Conservation (phyloP, 352 stramenopile species). For the Phytophthora megakarya region DNA sequence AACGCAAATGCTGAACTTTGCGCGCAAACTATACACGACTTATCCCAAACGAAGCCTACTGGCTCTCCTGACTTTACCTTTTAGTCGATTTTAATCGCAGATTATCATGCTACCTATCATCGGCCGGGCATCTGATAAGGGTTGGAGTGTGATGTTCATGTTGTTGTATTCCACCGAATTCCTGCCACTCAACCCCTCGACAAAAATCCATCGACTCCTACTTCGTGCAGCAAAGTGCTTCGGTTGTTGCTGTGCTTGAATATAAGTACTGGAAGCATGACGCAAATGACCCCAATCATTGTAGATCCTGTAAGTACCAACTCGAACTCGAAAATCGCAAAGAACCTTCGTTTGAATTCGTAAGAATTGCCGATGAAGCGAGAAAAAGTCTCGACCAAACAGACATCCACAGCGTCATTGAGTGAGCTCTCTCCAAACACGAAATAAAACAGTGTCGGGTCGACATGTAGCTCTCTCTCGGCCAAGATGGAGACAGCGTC, state of each 20-base stretch:
- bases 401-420: constrained; percentile 95
- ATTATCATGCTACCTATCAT: constrained; percentile 15
- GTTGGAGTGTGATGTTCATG: constrained; percentile 2
- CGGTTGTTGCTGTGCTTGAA: constrained; percentile 93
- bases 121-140: not conserved
- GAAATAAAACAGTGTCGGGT: constrained; percentile 94
- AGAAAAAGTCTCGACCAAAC: constrained; percentile 92
- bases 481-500: constrained; percentile 93
- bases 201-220: constrained; percentile 43
- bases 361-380: constrained; percentile 92
- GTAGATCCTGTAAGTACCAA: constrained; percentile 90
- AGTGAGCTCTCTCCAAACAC: constrained; percentile 95
- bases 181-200: not conserved
- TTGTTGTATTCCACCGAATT: constrained; percentile 21
- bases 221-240: constrained; percentile 86
- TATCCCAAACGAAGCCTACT: constrained; percentile 17
- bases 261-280: constrained; percentile 81
- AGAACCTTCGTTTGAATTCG: constrained; percentile 72
- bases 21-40: not conserved
- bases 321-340: constrained; percentile 89
- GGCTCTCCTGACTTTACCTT: constrained; percentile 8
- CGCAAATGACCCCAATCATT: constrained; percentile 86
- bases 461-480: constrained; percentile 89
- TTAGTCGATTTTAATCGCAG: constrained; percentile 15
- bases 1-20: constrained; percentile 10